Conservation (phyloP, 176 grass and related monocot genomes). For the Carex littledalei region DNA sequence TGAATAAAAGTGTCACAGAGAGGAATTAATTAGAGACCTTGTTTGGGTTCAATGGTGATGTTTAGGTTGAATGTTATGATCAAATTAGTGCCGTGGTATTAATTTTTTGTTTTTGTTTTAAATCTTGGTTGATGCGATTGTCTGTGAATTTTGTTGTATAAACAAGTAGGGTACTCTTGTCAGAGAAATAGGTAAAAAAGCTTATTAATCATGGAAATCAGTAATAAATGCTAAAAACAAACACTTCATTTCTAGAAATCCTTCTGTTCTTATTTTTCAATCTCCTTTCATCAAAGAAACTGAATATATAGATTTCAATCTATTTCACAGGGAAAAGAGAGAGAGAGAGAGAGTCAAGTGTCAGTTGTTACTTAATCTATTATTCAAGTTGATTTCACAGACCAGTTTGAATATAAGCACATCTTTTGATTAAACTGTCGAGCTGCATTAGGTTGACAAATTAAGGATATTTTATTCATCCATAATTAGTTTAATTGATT, state of each 20-base stretch:
- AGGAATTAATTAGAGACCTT: constrained; percentile 34
- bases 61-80: constrained; percentile 7
- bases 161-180: constrained; percentile 8
- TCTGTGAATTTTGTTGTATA: constrained; percentile 28
- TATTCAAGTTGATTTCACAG: not conserved
- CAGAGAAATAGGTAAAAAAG: constrained; percentile 26
- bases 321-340: not conserved
- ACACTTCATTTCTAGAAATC: not conserved
- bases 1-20: constrained; percentile 47
- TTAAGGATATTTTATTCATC: not conserved
- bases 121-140: constrained; percentile 15
- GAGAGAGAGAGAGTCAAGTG: not conserved
- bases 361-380: constrained; percentile 8
- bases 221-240: constrained; percentile 5
- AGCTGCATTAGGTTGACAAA: constrained; percentile 8
- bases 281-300: not conserved
- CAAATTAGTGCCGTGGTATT: not conserved
- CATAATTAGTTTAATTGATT: not conserved
- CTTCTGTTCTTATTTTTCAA: no score
- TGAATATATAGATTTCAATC: not conserved
- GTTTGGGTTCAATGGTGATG: constrained; percentile 10
- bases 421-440: constrained; percentile 8
- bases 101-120: constrained; percentile 23
- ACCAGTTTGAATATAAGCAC: not conserved
- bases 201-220: constrained; percentile 19